phyloP scores from a whole-genome alignment of 1,284 basidiomycete species.

The Volvariella surrecta region DNA sequence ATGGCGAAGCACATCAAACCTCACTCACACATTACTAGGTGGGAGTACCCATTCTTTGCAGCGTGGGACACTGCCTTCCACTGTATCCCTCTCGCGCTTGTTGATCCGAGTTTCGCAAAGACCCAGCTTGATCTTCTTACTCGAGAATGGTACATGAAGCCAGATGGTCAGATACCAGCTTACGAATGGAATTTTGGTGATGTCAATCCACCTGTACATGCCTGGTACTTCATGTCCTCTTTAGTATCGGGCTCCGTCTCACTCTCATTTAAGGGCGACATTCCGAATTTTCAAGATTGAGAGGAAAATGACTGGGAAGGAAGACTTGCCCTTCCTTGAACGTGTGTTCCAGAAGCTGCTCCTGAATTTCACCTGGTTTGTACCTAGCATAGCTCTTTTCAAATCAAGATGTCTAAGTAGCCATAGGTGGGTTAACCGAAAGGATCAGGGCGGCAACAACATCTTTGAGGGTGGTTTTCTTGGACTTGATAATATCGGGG shows the following conservation, averaged over 20 bases:
- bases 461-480: conserved; percentile 99
- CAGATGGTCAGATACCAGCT: conserved; percentile 95
- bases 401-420: conserved; percentile 1
- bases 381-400: conserved; percentile 5
- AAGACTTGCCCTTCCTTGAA: conserved; percentile 91
- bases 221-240: conserved; percentile 52
- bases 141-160: conserved; percentile 98
- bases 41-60: conserved; percentile 97
- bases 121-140: conserved; percentile 95
- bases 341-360: conserved; percentile 97
- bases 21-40: conserved; percentile 33
- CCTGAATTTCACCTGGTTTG: conserved; percentile 92
- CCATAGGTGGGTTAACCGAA: conserved; percentile 93
- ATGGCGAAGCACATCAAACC: conserved; percentile 3
- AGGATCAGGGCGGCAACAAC: conserved; percentile 90
- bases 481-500: conserved; percentile 95
- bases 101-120: conserved; percentile 94
- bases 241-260: neutral
- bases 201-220: conserved; percentile 96
- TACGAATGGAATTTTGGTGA: conserved; percentile 99
- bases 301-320: conserved; percentile 85
- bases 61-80: conserved; percentile 98
- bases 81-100: conserved; percentile 92
- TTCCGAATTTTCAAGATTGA: conserved; percentile 99
- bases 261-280: conserved; percentile 56